Percentiles rank a stretch among this genome's conserved stretches.
phyloP scores from a whole-genome alignment of 305 asterid species.

The Rubia occidens region DNA sequence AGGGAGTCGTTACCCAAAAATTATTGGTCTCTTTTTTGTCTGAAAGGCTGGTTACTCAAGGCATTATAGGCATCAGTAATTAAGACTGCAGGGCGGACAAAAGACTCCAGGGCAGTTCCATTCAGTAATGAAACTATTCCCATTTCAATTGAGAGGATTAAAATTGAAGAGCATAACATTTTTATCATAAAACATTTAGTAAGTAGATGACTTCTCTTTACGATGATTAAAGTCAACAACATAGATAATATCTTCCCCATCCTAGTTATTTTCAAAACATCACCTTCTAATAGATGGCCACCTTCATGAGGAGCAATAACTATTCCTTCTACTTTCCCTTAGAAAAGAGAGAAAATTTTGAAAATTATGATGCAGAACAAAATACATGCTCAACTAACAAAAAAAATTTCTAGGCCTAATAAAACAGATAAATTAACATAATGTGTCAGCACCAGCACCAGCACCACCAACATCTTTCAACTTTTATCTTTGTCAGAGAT shows the following conservation, averaged over 20 bases:
- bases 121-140: constrained; percentile 37
- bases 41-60: constrained; percentile 76
- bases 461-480: background rate
- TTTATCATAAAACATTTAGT: constrained; percentile 2
- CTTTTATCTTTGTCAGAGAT: background rate
- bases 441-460: background rate
- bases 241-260: constrained; percentile 94
- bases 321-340: constrained; percentile 96
- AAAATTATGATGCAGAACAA: constrained; percentile 13
- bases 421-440: background rate
- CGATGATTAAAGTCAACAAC: constrained; percentile 98
- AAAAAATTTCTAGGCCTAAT: background rate
- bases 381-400: background rate
- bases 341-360: constrained; percentile 18
- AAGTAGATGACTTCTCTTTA: constrained; percentile 64
- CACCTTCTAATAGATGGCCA: constrained; percentile 97
- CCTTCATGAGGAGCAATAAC: constrained; percentile 96
- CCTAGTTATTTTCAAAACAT: constrained; percentile 86
- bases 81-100: constrained; percentile 93
- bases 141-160: constrained; percentile 15
- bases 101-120: constrained; percentile 90
- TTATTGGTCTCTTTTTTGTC: constrained; percentile 87
- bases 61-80: constrained; percentile 93
- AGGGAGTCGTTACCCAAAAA: too few relatives aligned
- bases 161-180: constrained; percentile 11